Evolutionary conservation across 495 filamentous ascomycete genomes (phyloP).

Genomic region (Wilcoxina mikolae): DNA sequence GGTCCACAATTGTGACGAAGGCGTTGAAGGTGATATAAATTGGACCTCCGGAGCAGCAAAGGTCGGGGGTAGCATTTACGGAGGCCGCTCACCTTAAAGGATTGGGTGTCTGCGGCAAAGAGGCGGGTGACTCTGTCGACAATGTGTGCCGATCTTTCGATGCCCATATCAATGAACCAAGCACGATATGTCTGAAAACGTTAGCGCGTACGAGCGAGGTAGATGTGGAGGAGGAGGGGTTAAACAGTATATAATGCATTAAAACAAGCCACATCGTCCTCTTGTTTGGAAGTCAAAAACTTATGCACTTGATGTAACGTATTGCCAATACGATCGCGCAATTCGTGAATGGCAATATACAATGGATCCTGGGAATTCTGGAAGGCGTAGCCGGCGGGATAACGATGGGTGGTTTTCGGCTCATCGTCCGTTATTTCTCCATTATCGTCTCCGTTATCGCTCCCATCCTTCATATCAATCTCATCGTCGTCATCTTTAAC

Average conservation of each 20-base stretch:
- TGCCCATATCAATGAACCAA: constrained; percentile 97
- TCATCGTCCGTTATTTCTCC: constrained; percentile 59
- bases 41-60: constrained; percentile 72
- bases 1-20: constrained; percentile 83
- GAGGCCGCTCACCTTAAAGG: constrained; percentile 85
- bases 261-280: constrained; percentile 93
- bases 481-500: constrained; percentile 27
- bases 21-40: constrained; percentile 87
- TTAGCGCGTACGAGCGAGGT: constrained; percentile 6
- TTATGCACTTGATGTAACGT: constrained; percentile 68
- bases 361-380: constrained; percentile 40
- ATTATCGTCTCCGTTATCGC: constrained; percentile 64
- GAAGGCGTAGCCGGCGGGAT: constrained; percentile 74
- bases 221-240: not conserved
- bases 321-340: constrained; percentile 65
- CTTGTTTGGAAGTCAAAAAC: constrained; percentile 69
- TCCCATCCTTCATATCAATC: constrained; percentile 37
- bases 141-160: constrained; percentile 86
- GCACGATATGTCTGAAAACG: constrained; percentile 52
- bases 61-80: constrained; percentile 87
- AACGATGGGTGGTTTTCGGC: constrained; percentile 64
- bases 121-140: constrained; percentile 74
- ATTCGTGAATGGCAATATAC: constrained; percentile 60
- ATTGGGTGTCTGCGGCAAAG: constrained; percentile 66
- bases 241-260: constrained; percentile 61